phyloP scores from a whole-genome alignment of 2,329 filamentous ascomycete genomes.

The Colletotrichum orbiculare region DNA sequence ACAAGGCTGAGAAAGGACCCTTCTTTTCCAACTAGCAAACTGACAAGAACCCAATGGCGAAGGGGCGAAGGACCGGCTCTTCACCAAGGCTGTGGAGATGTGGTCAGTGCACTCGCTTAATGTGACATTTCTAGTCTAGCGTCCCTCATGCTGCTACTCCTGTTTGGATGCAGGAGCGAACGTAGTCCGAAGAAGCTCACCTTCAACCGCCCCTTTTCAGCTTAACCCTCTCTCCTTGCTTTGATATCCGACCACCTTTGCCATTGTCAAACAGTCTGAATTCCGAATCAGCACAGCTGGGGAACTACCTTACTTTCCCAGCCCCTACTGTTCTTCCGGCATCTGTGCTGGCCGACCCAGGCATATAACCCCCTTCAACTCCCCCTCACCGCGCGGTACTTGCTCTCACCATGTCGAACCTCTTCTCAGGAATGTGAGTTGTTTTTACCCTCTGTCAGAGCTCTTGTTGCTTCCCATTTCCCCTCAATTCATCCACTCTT shows the following conservation, averaged over 20 bases:
- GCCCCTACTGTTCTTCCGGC: conserved; percentile 29
- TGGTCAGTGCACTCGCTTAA: conserved; percentile 36
- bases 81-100: conserved; percentile 32
- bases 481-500: background rate
- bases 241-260: conserved; percentile 31
- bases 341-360: conserved; percentile 25
- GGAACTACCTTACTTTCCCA: conserved; percentile 17
- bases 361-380: conserved; percentile 38
- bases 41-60: conserved; percentile 28
- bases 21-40: conserved; percentile 10
- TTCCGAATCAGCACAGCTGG: conserved; percentile 27
- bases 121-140: conserved; percentile 34
- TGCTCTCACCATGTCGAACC: conserved; percentile 63
- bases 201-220: conserved; percentile 38
- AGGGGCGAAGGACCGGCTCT: conserved; percentile 12
- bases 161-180: conserved; percentile 37
- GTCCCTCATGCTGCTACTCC: conserved; percentile 35
- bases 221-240: conserved; percentile 34
- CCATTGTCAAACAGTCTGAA: conserved; percentile 34
- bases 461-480: conserved; percentile 18
- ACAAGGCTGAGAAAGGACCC: conserved; percentile 34
- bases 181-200: conserved; percentile 37
- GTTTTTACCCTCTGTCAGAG: conserved; percentile 32
- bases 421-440: conserved; percentile 72
- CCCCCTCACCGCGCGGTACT: conserved; percentile 34